Conservation (phyloP, 2,329 filamentous ascomycete species). For the Dothistroma septosporum region DNA sequence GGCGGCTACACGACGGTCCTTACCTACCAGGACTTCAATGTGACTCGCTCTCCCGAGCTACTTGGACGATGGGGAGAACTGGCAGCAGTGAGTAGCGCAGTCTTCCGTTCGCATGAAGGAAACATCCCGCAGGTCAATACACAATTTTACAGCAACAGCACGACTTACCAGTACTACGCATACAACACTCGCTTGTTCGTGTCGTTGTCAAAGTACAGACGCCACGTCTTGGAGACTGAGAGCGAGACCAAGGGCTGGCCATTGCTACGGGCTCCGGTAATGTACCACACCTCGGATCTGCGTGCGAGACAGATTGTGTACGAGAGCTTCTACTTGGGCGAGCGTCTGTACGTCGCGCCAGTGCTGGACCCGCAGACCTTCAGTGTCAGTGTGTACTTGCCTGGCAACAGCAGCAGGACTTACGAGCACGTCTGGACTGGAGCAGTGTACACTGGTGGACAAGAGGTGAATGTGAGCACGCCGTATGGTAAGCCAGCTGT, state of each 20-base stretch:
- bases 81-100: slow-evolving; percentile 33
- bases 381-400: slow-evolving; percentile 27
- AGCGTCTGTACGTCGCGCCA: slow-evolving; percentile 29
- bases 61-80: slow-evolving; percentile 39
- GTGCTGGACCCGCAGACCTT: slow-evolving; percentile 26
- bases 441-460: slow-evolving; percentile 22
- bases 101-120: slow-evolving; percentile 39
- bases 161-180: slow-evolving; percentile 35
- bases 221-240: slow-evolving; percentile 29
- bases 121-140: slow-evolving; percentile 38
- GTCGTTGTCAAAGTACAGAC: slow-evolving; percentile 34
- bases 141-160: slow-evolving; percentile 37
- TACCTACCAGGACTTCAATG: slow-evolving; percentile 28
- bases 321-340: slow-evolving; percentile 30
- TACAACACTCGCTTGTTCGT: slow-evolving; percentile 38
- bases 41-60: slow-evolving; percentile 36
- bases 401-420: slow-evolving; percentile 17
- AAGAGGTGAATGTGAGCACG: slow-evolving; percentile 24
- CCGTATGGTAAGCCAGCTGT: slow-evolving; percentile 31
- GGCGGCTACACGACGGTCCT: slow-evolving; percentile 38
- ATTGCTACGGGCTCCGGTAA: slow-evolving; percentile 25
- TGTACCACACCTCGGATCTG: slow-evolving; percentile 27
- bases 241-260: slow-evolving; percentile 30
- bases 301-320: slow-evolving; percentile 26
- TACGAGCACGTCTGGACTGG: slow-evolving; percentile 31